Conservation (phyloP, 441 rosid species). For the Lepidium campestre region DNA sequence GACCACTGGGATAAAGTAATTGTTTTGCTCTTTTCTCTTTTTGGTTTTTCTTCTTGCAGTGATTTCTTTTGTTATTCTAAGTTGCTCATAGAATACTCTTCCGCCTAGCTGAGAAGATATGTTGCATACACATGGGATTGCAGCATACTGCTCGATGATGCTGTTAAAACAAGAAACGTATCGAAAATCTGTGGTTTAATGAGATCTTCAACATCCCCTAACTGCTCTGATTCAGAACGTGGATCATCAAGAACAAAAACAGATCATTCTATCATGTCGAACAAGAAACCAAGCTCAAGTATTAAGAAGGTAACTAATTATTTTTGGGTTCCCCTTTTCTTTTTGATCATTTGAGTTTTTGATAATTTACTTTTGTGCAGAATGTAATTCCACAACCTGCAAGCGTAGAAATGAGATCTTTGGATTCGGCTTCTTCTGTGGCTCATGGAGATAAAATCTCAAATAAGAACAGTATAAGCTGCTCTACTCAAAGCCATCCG, state of each 20-base stretch:
- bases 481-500: constrained; percentile 27
- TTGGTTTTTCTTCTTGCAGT: neutral
- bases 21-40: constrained; percentile 12
- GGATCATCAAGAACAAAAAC: constrained; percentile 34
- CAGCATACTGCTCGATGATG: constrained; percentile 46
- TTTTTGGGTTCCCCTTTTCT: neutral
- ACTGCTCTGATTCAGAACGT: constrained; percentile 28
- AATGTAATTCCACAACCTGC: constrained; percentile 23
- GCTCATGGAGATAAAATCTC: constrained; percentile 26
- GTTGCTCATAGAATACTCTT: constrained; percentile 21
- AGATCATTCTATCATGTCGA: constrained; percentile 29
- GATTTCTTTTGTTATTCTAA: neutral
- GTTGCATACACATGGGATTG: constrained; percentile 81
- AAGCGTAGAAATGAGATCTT: constrained; percentile 31
- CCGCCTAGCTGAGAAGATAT: constrained; percentile 78
- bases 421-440: constrained; percentile 21
- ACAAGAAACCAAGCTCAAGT: constrained; percentile 36
- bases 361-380: constrained; percentile 26
- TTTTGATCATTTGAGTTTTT: neutral
- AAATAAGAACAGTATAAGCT: constrained; percentile 3
- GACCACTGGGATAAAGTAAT: constrained; percentile 78
- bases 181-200: constrained; percentile 34
- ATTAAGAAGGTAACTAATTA: constrained; percentile 47
- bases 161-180: constrained; percentile 19
- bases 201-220: constrained; percentile 35